These are phyloP conservation scores for Kalmusia sp. DNA, from an alignment of 2,329 filamentous ascomycete genomes.

Conservation along the genomic window DNA sequence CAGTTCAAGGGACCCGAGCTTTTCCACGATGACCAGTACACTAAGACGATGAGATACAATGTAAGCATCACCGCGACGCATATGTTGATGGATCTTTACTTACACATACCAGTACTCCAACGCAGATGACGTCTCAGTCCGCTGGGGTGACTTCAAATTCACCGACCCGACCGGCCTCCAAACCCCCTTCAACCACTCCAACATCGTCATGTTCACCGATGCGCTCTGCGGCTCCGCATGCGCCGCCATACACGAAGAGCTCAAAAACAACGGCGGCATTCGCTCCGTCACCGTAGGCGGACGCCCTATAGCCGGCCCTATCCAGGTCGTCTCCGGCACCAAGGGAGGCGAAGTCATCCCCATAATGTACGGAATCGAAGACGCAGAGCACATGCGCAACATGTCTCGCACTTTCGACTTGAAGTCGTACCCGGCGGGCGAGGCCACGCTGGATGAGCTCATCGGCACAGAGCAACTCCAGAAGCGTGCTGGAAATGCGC, in stretches of 20 bases:
- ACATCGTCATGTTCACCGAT: conserved; percentile 57
- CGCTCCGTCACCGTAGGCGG: conserved; percentile 65
- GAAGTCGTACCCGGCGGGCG: conserved; percentile 10
- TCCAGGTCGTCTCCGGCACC: conserved; percentile 68
- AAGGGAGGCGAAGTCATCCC: conserved; percentile 57
- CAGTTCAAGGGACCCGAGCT: conserved; percentile 52
- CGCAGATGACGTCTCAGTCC: conserved; percentile 23
- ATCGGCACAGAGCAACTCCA: conserved; percentile 24
- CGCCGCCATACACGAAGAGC: conserved; percentile 61
- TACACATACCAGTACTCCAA: conserved; percentile 25
- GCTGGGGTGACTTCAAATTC: conserved; percentile 21
- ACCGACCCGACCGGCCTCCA: conserved; percentile 25
- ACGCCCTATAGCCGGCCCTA: conserved; percentile 58
- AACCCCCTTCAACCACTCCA: conserved; percentile 44
- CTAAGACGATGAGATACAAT: conserved; percentile 42
- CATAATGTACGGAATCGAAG: conserved; percentile 22
- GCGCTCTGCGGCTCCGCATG: conserved; percentile 67
- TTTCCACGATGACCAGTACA: conserved; percentile 47
- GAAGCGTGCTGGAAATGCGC: conserved; percentile 21
- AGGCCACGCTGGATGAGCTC: conserved; percentile 16
- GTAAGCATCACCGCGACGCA: conserved; percentile 18
- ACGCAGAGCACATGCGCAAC: conserved; percentile 25
- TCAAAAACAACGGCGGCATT: conserved; percentile 60
- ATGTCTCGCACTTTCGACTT: conserved; percentile 16
- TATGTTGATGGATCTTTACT: not conserved